Conservation (phyloP, 1,284 basidiomycete species). For the Trametes sp. region DNA sequence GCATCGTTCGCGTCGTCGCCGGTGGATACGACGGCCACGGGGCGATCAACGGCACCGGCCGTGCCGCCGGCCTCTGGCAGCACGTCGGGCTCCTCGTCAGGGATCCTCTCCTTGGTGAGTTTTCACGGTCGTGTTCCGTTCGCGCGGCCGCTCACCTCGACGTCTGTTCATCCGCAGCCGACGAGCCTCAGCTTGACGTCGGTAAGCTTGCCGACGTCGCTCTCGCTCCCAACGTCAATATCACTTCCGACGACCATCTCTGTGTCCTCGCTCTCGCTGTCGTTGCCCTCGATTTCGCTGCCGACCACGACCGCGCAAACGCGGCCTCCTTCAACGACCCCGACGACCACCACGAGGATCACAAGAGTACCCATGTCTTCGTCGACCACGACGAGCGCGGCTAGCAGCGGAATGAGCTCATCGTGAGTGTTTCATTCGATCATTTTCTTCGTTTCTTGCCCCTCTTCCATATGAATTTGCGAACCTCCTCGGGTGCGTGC, state of each 20-base stretch:
- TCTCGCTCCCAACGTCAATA: slow-evolving; percentile 5
- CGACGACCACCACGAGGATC: slow-evolving; percentile 3
- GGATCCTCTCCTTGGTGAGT: slow-evolving; percentile 5
- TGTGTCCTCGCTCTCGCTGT: slow-evolving; percentile 4
- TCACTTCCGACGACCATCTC: neutral
- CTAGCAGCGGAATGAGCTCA: slow-evolving; percentile 7
- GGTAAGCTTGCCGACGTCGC: slow-evolving; percentile 16
- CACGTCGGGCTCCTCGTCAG: slow-evolving; percentile 3
- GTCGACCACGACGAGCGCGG: slow-evolving; percentile 2
- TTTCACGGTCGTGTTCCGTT: neutral
- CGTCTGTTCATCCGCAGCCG: neutral
- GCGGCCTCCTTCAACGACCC: neutral
- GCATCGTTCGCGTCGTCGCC: slow-evolving; percentile 8
- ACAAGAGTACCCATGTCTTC: no score
- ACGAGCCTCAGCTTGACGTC: slow-evolving; percentile 4
- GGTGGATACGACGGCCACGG: neutral
- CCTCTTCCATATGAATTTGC: neutral
- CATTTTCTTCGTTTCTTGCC: neutral
- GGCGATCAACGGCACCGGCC: neutral
- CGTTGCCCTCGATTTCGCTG: neutral
- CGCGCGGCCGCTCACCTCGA: neutral
- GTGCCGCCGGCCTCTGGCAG: slow-evolving; percentile 6
- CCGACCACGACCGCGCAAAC: neutral
- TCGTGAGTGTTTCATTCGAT: slow-evolving; percentile 17
- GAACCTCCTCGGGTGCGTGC: neutral